These are phyloP conservation scores for Auricularia sp. DNA, from an alignment of 768 basidiomycete species.

Conservation along the genomic window DNA sequence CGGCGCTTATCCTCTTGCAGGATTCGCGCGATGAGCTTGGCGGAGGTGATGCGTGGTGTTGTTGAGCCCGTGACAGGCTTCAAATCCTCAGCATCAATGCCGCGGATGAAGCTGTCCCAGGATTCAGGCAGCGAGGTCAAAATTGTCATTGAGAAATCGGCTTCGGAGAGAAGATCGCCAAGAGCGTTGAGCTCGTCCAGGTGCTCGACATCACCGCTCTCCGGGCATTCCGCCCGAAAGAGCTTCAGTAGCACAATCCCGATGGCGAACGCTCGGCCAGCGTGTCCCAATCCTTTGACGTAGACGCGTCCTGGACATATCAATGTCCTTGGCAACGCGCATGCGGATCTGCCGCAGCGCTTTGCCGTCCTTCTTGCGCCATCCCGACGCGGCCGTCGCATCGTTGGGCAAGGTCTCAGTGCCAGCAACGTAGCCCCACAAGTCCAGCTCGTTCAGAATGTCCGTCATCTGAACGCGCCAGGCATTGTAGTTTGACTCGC, in stretches of 20 bases:
- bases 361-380: conserved; percentile 21
- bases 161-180: conserved; percentile 15
- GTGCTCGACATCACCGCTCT: too few species aligned
- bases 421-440: not conserved
- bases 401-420: too few species aligned
- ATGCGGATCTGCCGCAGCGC: conserved; percentile 24
- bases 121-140: conserved; percentile 24
- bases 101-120: conserved; percentile 24
- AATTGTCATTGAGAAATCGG: conserved; percentile 23
- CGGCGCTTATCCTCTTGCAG: not conserved
- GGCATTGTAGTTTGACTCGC: not conserved
- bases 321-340: conserved; percentile 16
- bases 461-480: not conserved
- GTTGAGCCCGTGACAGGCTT: too few species aligned
- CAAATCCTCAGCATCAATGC: conserved; percentile 8
- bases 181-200: conserved; percentile 13
- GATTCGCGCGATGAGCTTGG: conserved; percentile 10
- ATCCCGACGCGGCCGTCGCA: conserved; percentile 6
- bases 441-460: not conserved
- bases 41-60: conserved; percentile 1
- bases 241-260: too few species aligned
- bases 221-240: too few species aligned
- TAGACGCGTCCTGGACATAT: conserved; percentile 19
- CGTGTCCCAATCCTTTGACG: conserved; percentile 19
- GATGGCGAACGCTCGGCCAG: conserved; percentile 18